A percentile compares a stretch with the other conserved stretches of the same genome.
phyloP scores from a whole-genome alignment of 345 rosid species.

The Citrus glauca region DNA sequence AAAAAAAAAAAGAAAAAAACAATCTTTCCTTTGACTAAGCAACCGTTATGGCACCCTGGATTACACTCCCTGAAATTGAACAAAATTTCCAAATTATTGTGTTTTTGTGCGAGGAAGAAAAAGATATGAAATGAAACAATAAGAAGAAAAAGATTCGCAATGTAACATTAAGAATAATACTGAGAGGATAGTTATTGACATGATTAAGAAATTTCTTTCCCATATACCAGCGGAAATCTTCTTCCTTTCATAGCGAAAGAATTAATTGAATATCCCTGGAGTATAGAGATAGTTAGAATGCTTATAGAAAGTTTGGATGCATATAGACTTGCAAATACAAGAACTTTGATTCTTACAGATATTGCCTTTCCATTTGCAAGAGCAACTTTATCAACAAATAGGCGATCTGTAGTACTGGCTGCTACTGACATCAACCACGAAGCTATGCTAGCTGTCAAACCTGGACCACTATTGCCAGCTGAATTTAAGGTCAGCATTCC shows the following conservation, averaged over 20 bases:
- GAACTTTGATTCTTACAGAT: constrained; percentile 23
- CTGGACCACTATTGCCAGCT: constrained; percentile 34
- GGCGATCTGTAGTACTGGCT: constrained; percentile 48
- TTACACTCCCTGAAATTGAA: constrained; percentile 24
- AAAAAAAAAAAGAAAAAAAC: too few species aligned
- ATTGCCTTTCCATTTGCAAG: constrained; percentile 36
- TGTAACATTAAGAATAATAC: constrained; percentile 13
- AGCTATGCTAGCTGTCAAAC: not conserved
- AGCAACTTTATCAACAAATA: constrained; percentile 24
- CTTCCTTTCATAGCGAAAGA: constrained; percentile 22
- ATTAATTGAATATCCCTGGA: constrained; percentile 36
- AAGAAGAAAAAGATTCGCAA: not conserved
- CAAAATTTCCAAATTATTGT: not conserved
- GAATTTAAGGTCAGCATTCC: constrained; percentile 41
- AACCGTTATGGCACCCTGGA: constrained; percentile 19
- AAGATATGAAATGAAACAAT: not conserved
- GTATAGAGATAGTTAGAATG: not conserved
- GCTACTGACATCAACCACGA: constrained; percentile 52
- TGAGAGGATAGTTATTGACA: not conserved
- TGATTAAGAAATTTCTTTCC: not conserved
- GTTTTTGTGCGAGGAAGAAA: not conserved
- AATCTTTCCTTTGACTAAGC: constrained; percentile 35
- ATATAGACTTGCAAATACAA: not conserved
- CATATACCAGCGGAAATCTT: constrained; percentile 27
- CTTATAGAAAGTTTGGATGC: too few species aligned